Percentiles rank a stretch among this genome's conserved stretches.
Conservation (phyloP, 352 stramenopile species). For the Peronospora belbahrii region DNA sequence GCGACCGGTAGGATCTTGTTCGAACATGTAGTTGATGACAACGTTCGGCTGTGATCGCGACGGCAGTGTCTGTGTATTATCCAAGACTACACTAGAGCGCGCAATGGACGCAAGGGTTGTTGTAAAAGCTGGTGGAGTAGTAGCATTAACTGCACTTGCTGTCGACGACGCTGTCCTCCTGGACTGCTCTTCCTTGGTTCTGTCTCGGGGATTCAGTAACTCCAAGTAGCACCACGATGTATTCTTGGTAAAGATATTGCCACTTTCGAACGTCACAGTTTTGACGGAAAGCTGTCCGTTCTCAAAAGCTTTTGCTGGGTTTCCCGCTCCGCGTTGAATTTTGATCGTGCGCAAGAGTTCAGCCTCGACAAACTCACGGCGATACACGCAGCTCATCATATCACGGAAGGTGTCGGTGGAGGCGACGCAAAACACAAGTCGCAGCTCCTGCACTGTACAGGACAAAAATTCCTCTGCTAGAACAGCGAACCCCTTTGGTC, state of each 20-base stretch:
- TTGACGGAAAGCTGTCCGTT: slow-evolving; percentile 27
- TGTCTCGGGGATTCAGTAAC: slow-evolving; percentile 22
- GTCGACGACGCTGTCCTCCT: slow-evolving; percentile 16
- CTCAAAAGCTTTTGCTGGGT: slow-evolving; percentile 15
- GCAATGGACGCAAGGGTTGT: slow-evolving; percentile 28
- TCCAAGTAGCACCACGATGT: slow-evolving; percentile 43
- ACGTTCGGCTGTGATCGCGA: slow-evolving; percentile 24
- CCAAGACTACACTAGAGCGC: slow-evolving; percentile 11
- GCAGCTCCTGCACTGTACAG: slow-evolving; percentile 34
- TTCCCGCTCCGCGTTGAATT: slow-evolving; percentile 6
- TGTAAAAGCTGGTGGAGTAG: slow-evolving; percentile 16
- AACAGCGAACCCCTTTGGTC: slow-evolving; percentile 24
- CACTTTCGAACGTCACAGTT: slow-evolving; percentile 30
- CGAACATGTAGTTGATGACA: slow-evolving; percentile 37
- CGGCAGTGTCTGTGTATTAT: neutral
- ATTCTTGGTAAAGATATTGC: slow-evolving; percentile 29
- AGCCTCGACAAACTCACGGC: slow-evolving; percentile 27
- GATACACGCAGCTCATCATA: slow-evolving; percentile 33
- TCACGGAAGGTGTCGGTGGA: slow-evolving; percentile 24
- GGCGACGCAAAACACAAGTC: slow-evolving; percentile 26
- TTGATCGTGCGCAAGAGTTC: slow-evolving; percentile 31
- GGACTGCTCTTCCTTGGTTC: slow-evolving; percentile 22
- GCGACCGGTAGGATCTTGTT: slow-evolving; percentile 26
- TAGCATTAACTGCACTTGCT: slow-evolving; percentile 5
- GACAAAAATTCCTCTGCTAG: slow-evolving; percentile 26